Evolutionary conservation across 306 rosid species (phyloP), one percentile per base, ranked within the genome.

Genomic region (Quercus gilva): DNA sequence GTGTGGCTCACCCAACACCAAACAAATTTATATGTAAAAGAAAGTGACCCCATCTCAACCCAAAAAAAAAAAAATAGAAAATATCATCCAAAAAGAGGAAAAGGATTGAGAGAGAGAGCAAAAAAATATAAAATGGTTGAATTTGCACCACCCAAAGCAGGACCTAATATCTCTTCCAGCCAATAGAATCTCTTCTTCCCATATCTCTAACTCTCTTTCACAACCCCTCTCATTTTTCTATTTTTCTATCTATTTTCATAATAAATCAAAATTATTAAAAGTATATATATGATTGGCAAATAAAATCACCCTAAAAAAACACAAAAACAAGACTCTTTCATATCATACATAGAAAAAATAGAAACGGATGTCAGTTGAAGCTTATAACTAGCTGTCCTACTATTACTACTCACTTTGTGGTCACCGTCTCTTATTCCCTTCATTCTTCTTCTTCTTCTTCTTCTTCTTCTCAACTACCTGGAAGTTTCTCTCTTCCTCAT

Each of bases 161-260:
- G 89, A 84, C 87, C 87, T 89, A 77, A 87, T 80, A 93, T 93
- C 99, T 84, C 68, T 74, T 87, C 71, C 86, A 84, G 37, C 97
- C 97, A 95, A 92, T 95, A 3, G 86, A 75, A 20, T 83, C 86
- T 74, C 77, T 45, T 78, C 82, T 37, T 77, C 77, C 88, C 83
- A 92, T 92, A 92, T 94, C 96, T 81, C 79, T 64, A 82, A 84
- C 85, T 75, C 58, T 68, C 55, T 25, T 53, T n/a, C 25, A 28
- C 73, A 18, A 21, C 73, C 57, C 79, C 31, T 13, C 4, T 41
- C 56, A 55, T 28, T 74, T 78, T 64, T 63, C 28, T 37, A 37
- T 43, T 60, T 10, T 21, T 58, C n/a, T 78, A 23, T 41, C 5
- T 5, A 4, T 28, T 65, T 63, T 23, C 35, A 71, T 41, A 70